Conservation (phyloP, 768 basidiomycete species). For the Glaciozyma antarctica region DNA sequence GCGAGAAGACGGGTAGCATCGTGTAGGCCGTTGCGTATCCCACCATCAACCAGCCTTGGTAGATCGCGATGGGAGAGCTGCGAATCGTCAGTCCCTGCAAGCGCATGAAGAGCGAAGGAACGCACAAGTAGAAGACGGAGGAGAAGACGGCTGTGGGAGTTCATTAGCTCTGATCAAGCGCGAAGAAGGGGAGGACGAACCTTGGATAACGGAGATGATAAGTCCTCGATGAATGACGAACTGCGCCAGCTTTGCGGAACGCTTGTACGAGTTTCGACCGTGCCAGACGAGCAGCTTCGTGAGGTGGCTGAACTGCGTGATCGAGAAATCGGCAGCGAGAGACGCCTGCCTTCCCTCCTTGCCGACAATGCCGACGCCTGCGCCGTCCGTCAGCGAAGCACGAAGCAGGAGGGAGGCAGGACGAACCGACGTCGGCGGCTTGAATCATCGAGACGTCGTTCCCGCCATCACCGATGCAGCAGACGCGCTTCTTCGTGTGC, state of each 20-base stretch:
- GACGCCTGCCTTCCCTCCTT: constrained; percentile 99
- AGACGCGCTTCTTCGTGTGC: constrained; percentile 87
- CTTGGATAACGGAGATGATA: constrained; percentile 96
- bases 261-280: constrained; percentile 95
- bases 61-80: constrained; percentile 90
- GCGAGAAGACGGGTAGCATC: constrained; percentile 96
- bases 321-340: constrained; percentile 95
- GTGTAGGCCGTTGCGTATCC: constrained; percentile 56
- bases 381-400: background rate
- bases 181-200: constrained; percentile 53
- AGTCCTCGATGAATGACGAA: constrained; percentile 80
- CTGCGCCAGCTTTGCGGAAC: constrained; percentile 92
- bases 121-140: constrained; percentile 42
- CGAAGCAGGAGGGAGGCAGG: constrained; percentile 27
- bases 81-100: constrained; percentile 45
- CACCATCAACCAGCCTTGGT: constrained; percentile 96
- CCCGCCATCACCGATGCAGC: constrained; percentile 97
- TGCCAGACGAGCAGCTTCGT: constrained; percentile 98
- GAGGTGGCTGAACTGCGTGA: constrained; percentile 89
- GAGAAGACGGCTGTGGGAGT: constrained; percentile 24
- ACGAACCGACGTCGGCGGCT: constrained; percentile 89
- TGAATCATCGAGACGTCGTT: constrained; percentile 99
- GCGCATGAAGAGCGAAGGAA: background rate
- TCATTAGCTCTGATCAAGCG: background rate
- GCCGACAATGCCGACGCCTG: constrained; percentile 93